phyloP scores from a whole-genome alignment of 2,329 filamentous ascomycete genomes.

The Aspergillus floridensis region DNA sequence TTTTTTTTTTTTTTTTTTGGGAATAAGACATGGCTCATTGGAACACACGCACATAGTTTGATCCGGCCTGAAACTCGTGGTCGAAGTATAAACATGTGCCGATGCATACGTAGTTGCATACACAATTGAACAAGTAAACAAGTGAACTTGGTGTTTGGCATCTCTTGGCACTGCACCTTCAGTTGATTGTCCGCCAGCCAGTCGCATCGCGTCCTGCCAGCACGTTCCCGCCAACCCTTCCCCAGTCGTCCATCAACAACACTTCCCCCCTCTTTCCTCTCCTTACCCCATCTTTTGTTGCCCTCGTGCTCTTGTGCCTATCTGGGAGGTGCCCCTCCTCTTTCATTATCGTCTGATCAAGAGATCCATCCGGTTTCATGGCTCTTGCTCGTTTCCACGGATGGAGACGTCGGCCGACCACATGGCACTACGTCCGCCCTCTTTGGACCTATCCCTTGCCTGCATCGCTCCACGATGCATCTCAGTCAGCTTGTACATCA shows the following conservation, averaged over 20 bases:
- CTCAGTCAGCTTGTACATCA: neutral
- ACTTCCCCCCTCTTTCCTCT: neutral
- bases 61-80: conserved; percentile 7
- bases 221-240: neutral
- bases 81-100: neutral
- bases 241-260: neutral
- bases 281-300: neutral
- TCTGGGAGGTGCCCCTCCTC: neutral
- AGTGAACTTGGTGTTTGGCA: neutral
- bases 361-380: neutral
- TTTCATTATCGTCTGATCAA: neutral
- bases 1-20: too few relatives aligned
- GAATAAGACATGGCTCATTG: neutral
- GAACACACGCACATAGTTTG: neutral
- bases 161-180: neutral
- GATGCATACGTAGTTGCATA: too few relatives aligned
- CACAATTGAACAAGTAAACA: too few relatives aligned
- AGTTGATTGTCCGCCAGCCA: neutral
- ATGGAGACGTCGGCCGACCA: neutral
- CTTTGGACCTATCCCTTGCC: neutral
- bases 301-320: neutral
- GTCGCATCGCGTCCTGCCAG: neutral
- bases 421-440: neutral
- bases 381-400: neutral
- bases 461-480: neutral